phyloP scores from a whole-genome alignment of 495 filamentous ascomycete genomes.

The Aspergillus affinis region DNA sequence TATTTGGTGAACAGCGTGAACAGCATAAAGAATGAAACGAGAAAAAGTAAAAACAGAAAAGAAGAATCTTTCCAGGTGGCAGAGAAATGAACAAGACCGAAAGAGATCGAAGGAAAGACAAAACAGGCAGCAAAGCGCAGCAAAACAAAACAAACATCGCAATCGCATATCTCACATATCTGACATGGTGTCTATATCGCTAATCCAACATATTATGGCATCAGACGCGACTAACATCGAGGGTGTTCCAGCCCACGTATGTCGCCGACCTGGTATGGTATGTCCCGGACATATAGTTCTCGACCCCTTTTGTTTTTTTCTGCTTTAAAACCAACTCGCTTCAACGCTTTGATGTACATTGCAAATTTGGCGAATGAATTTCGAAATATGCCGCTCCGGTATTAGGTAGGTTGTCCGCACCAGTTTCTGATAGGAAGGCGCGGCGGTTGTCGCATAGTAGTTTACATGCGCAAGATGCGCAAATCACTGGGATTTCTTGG shows the following conservation, averaged over 20 bases:
- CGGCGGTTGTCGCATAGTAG: slow-evolving; percentile 10
- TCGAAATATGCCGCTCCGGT: background rate
- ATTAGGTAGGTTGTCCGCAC: background rate
- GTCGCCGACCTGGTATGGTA: slow-evolving; percentile 1
- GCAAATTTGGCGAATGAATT: background rate
- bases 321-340: slow-evolving; percentile 2
- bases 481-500: slow-evolving; percentile 34
- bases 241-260: slow-evolving; percentile 9
- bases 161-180: slow-evolving; percentile 4
- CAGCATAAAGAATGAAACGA: background rate
- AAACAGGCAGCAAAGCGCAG: background rate
- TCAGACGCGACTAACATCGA: slow-evolving; percentile 10
- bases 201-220: slow-evolving; percentile 17
- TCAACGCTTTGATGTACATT: slow-evolving; percentile 7
- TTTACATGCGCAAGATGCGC: slow-evolving; percentile 13
- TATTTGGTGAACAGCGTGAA: background rate
- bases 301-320: background rate
- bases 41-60: too few species aligned
- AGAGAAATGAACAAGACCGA: too few species aligned
- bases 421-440: too few species aligned
- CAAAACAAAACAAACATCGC: background rate
- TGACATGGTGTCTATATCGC: slow-evolving; percentile 13
- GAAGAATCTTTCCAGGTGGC: too few species aligned
- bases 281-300: slow-evolving; percentile 8
- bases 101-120: too few species aligned